These are phyloP conservation scores for Didymella arachidicola DNA, from an alignment of 2,329 filamentous ascomycete species.

Conservation along the genomic window DNA sequence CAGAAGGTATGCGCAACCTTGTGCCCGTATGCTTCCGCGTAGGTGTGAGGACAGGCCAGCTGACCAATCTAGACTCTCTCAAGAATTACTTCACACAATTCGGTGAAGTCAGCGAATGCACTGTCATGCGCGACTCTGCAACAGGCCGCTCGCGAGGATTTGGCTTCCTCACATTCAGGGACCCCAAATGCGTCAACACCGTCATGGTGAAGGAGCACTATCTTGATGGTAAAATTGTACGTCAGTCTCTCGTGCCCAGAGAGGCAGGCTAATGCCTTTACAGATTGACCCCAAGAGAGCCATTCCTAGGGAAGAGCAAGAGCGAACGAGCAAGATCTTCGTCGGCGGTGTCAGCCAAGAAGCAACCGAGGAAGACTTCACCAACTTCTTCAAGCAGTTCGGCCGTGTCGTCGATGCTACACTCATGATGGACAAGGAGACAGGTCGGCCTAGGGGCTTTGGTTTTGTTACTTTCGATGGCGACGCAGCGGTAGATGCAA, in stretches of 20 bases:
- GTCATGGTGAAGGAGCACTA: constrained; percentile 99
- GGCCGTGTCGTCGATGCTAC: constrained; percentile 96
- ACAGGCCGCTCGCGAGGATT: constrained; percentile 95
- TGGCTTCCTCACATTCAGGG: constrained; percentile 96
- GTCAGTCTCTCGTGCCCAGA: constrained; percentile 49
- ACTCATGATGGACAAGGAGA: constrained; percentile 99
- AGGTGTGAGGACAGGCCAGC: not conserved
- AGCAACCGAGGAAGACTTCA: constrained; percentile 94
- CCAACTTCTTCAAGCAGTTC: constrained; percentile 95
- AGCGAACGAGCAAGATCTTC: constrained; percentile 98
- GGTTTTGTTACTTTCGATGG: constrained; percentile 98
- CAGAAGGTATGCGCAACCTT: constrained; percentile 77
- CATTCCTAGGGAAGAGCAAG: constrained; percentile 96
- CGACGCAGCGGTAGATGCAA: constrained; percentile 91
- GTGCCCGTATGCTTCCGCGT: not conserved
- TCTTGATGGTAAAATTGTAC: constrained; percentile 96
- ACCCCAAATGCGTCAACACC: constrained; percentile 96
- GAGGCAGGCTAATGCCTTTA: constrained; percentile 27
- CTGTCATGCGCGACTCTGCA: constrained; percentile 97
- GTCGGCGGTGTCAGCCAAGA: constrained; percentile 98
- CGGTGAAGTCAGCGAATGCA: constrained; percentile 96
- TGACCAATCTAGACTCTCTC: constrained; percentile 75
- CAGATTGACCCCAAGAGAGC: constrained; percentile 98
- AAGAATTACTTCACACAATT: constrained; percentile 98
- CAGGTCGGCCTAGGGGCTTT: constrained; percentile 93